phyloP scores from a whole-genome alignment of 768 basidiomycete species.

The Russula foetens region DNA sequence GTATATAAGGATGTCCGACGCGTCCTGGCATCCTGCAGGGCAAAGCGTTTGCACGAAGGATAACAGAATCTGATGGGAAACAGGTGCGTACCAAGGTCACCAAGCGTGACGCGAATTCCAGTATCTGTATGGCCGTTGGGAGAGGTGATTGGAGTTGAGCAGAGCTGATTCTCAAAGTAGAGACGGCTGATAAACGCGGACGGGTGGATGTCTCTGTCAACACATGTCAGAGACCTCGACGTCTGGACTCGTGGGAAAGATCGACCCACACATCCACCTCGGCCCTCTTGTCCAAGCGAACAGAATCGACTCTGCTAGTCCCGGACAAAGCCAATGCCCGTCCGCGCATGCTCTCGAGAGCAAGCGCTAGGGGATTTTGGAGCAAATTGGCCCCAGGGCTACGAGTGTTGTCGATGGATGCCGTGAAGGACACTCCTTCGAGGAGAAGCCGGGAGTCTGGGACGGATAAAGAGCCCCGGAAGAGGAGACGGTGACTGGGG shows the following conservation, averaged over 20 bases:
- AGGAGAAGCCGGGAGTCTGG: conserved; percentile 65
- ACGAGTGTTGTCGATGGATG: conserved; percentile 31
- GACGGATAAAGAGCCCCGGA: conserved; percentile 65
- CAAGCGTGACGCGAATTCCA: conserved; percentile 62
- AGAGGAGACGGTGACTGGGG: conserved; percentile 48
- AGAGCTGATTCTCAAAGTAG: conserved; percentile 68
- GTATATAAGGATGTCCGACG: conserved; percentile 56
- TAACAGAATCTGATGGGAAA: not conserved
- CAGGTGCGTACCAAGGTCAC: conserved; percentile 50
- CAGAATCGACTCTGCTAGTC: conserved; percentile 40
- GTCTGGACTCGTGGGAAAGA: not conserved
- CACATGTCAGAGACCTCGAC: not conserved
- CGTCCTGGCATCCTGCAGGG: conserved; percentile 53
- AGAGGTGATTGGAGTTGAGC: conserved; percentile 35
- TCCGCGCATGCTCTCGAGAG: conserved; percentile 75
- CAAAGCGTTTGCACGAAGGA: not conserved
- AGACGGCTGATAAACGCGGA: conserved; percentile 49
- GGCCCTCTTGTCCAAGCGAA: conserved; percentile 53
- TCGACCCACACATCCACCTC: conserved; percentile 40
- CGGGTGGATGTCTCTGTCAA: conserved; percentile 60
- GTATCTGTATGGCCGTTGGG: conserved; percentile 35
- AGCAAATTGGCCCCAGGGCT: conserved; percentile 33
- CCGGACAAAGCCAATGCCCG: conserved; percentile 53
- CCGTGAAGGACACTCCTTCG: conserved; percentile 66
- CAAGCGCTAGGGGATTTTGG: conserved; percentile 60